Evolutionary conservation across 1,284 basidiomycete species (phyloP), one percentile per base, ranked within the genome.

Genomic region (Cryptococcus sp.): DNA sequence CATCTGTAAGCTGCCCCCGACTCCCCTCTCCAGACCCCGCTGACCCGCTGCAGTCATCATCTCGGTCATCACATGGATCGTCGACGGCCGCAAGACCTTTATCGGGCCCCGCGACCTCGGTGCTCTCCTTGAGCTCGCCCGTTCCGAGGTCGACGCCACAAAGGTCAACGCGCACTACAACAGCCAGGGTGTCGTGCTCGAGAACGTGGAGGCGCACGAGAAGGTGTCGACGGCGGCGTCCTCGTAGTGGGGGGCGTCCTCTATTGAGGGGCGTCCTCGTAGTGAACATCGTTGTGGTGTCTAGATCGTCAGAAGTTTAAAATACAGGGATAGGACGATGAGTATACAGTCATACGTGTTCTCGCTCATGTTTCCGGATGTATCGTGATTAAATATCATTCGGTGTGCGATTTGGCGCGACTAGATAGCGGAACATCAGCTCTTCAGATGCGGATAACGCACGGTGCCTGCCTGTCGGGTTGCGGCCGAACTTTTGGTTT

Each of bases 51-150:
- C 46, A 66, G 66, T 63, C 46, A 57, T 76, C 54, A 61, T 79
- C 23, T 69, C 68, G 4, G 57, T 56, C 23, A 55, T 65, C 24
- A 77, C 73, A 3, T 79, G 76, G 75, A 46, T 77, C 48, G 33
- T 73, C 23, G 65, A 75, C 46, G 77, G 74, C 0, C 64, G 72
- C 35, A 77, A 75, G 55, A 55, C 72, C 52, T 79, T 75, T 55
- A 60, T 62, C 40, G 78, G 77, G 18, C 78, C 77, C 8, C 52
- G 68, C n/a, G 73, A 79, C 48, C 63, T 79, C 46, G 72, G 62
- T 40, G 68, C 60, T n/a, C 50, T 70, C 40, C 59, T 70, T 4
- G 68, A 70, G 40, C 47, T 70, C 13, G 68, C 68, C 11, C 51
- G 63, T 43, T 57, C 61, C 4, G 63, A 65, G 48, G 56, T 58